phyloP scores from a whole-genome alignment of 352 stramenopile species.

The Phytophthora pistaciae region DNA sequence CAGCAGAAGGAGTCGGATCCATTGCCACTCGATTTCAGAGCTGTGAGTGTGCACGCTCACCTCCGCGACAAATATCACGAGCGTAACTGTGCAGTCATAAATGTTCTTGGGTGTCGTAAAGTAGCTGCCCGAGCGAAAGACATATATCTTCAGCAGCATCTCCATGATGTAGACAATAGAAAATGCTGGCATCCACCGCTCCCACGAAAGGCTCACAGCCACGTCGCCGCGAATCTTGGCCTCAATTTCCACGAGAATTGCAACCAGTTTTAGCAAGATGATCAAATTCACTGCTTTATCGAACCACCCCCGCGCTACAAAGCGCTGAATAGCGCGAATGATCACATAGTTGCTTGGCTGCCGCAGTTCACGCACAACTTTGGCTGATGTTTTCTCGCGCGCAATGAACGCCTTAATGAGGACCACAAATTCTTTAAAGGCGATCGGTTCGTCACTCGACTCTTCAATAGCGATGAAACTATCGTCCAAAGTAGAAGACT shows the following conservation, averaged over 20 bases:
- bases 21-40: slow-evolving; percentile 49
- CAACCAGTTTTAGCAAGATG: slow-evolving; percentile 52
- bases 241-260: slow-evolving; percentile 64
- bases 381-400: slow-evolving; percentile 18
- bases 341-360: slow-evolving; percentile 29
- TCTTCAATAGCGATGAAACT: slow-evolving; percentile 6
- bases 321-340: slow-evolving; percentile 31
- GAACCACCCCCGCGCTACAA: slow-evolving; percentile 43
- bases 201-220: slow-evolving; percentile 40
- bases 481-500: background rate
- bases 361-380: slow-evolving; percentile 3
- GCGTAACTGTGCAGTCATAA: slow-evolving; percentile 85
- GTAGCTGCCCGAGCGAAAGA: slow-evolving; percentile 63
- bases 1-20: slow-evolving; percentile 65
- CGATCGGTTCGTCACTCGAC: slow-evolving; percentile 26
- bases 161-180: slow-evolving; percentile 77
- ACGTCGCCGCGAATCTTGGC: slow-evolving; percentile 46
- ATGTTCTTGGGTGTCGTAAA: slow-evolving; percentile 75
- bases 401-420: slow-evolving; percentile 41
- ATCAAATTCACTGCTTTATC: slow-evolving; percentile 48
- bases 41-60: slow-evolving; percentile 64
- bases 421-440: slow-evolving; percentile 38
- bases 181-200: slow-evolving; percentile 75
- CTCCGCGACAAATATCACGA: slow-evolving; percentile 63
- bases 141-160: slow-evolving; percentile 86